phyloP scores from a whole-genome alignment of 371 early-diverging fungal species.

The Smittium culicis region DNA sequence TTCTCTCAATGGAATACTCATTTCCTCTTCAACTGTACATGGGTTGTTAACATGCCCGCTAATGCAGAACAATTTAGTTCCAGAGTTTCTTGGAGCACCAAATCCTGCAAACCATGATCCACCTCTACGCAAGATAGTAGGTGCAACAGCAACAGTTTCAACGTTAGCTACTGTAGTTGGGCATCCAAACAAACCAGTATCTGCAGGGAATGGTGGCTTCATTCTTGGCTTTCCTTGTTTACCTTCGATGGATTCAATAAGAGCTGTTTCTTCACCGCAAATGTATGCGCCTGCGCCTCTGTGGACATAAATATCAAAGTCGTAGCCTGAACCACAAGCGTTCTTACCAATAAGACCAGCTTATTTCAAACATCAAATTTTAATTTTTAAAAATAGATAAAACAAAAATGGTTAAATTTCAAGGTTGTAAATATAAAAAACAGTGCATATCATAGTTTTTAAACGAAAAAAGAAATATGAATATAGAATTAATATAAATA shows the following conservation, averaged over 20 bases:
- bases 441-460: too few relatives aligned
- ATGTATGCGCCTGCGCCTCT: conserved; percentile 97
- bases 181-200: conserved; percentile 94
- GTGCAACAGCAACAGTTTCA: conserved; percentile 95
- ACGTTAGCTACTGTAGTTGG: conserved; percentile 97
- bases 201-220: conserved; percentile 98
- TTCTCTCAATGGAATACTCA: conserved; percentile 89
- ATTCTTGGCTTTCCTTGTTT: conserved; percentile 95
- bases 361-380: too few relatives aligned
- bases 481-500: too few relatives aligned
- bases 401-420: too few relatives aligned
- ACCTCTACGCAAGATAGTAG: conserved; percentile 85
- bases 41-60: conserved; percentile 96
- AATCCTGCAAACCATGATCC: conserved; percentile 89
- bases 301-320: conserved; percentile 92
- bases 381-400: too few relatives aligned
- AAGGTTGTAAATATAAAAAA: too few relatives aligned
- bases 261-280: conserved; percentile 95
- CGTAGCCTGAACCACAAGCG: conserved; percentile 89
- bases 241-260: conserved; percentile 95
- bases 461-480: too few relatives aligned
- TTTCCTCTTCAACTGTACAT: conserved; percentile 94
- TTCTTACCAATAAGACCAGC: conserved; percentile 94
- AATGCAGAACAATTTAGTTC: conserved; percentile 94
- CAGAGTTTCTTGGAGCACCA: conserved; percentile 83